Base-by-base conservation (phyloP, 306 rosid species). In the Vachellia pachyceras region DNA sequence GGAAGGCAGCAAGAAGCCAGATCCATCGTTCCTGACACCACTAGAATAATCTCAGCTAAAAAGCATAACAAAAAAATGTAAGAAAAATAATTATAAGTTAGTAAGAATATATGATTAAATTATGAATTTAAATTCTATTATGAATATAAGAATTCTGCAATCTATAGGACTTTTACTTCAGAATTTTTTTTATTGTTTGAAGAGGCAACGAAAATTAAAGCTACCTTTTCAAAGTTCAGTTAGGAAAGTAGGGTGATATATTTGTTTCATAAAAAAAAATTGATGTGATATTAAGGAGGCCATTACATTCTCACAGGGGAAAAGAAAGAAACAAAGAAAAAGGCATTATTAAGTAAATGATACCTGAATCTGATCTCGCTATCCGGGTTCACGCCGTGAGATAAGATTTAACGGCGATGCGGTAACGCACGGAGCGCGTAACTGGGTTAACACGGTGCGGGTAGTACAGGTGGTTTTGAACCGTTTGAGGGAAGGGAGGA, bases 361-460 rank as follows among this genome's bases (percentile, higher is more conserved):
- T 69, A 40, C 20, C 29, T 11, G 73, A 42, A 42, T 20, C 77
- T 77, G 82, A 90, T 84, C 88, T 89, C 82, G 91, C 84, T 58
- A 70, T 77, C 35, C 9, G 0, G 11, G 9, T 3, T 70, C 52
- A 84, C 88, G 86, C 36, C 82, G 87, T 83, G 54, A 70, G 69
- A 9, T 37, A 4, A 4, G 73, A 72, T 55, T 37, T 65, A 70
- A 52, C 79, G 79, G 82, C 57, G 33, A 47, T 15, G 39, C 52
- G 40, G 33, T 66, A 10, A 6, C 25, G 23, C 40, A 3, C 11
- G 70, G 79, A 58, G 82, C 80, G 58, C 85, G 72, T 84, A 83
- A 90, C 84, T 47, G 82, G 84, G 87, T 70, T 87, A 50, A 67
- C 52, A 79, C 54, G 70, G 15, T 78, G 77, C 41, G 90, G 80